These are phyloP conservation scores for Neonectria hederae DNA, from an alignment of 2,329 filamentous ascomycete genomes.

Conservation along the genomic window DNA sequence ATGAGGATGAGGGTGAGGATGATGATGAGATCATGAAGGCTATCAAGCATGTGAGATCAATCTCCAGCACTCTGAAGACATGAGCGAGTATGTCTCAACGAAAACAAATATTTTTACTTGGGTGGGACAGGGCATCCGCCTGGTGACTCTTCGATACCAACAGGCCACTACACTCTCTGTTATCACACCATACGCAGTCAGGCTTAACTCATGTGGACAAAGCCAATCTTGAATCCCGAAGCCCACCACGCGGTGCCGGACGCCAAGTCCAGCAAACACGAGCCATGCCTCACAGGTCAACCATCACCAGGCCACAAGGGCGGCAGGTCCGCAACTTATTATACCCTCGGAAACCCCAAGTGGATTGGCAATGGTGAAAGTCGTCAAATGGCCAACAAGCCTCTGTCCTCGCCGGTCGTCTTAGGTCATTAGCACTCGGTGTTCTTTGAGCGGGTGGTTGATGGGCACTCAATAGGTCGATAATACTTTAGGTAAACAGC, in stretches of 20 bases:
- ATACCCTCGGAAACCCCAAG: not conserved
- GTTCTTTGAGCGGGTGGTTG: not conserved
- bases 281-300: not conserved
- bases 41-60: slow-evolving; percentile 45
- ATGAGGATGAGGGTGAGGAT: slow-evolving; percentile 37
- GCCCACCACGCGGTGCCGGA: not conserved
- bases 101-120: not conserved
- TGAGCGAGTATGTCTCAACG: slow-evolving; percentile 22
- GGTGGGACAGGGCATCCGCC: not conserved
- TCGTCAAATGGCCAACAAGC: not conserved
- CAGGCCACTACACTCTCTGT: not conserved
- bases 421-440: not conserved
- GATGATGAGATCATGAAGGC: slow-evolving; percentile 44
- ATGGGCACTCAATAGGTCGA: not conserved
- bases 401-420: not conserved
- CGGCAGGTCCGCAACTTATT: slow-evolving; percentile 2
- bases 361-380: not conserved
- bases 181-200: not conserved
- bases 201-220: not conserved
- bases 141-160: not conserved
- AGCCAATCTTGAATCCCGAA: not conserved
- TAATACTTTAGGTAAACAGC: slow-evolving; percentile 6
- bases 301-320: not conserved
- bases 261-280: not conserved
- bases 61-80: slow-evolving; percentile 44